Evolutionary conservation across 495 filamentous ascomycete genomes (phyloP).

Genomic region (Amniculicola lignicola): DNA sequence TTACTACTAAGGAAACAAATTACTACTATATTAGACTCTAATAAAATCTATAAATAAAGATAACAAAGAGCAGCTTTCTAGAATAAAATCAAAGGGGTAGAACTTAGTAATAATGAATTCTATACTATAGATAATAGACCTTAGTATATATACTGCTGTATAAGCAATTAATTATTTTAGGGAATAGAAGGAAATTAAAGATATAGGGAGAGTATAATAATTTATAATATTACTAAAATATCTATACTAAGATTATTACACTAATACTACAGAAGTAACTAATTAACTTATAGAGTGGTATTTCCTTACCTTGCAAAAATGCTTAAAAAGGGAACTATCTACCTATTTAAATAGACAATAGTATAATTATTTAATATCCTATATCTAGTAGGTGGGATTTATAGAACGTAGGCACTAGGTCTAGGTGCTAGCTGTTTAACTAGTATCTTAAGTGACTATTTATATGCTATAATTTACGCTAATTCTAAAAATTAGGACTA

Average conservation of each 20-base stretch:
- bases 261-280: no score
- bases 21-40: not conserved
- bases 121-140: not conserved
- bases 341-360: no score
- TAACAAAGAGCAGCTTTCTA: not conserved
- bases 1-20: not conserved
- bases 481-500: not conserved
- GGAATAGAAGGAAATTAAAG: no score
- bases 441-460: not conserved
- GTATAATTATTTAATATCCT: no score
- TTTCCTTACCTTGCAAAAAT: no score
- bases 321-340: no score
- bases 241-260: no score
- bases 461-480: not conserved
- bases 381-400: no score
- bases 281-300: no score
- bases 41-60: not conserved
- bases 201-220: no score
- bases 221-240: no score
- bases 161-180: no score
- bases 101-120: not conserved
- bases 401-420: constrained; percentile 11
- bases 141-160: not conserved
- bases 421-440: constrained; percentile 12
- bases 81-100: not conserved